Evolutionary conservation across 306 rosid genomes (phyloP), one percentile per base, ranked within the genome.

Genomic region (Vachellia collinsii): DNA sequence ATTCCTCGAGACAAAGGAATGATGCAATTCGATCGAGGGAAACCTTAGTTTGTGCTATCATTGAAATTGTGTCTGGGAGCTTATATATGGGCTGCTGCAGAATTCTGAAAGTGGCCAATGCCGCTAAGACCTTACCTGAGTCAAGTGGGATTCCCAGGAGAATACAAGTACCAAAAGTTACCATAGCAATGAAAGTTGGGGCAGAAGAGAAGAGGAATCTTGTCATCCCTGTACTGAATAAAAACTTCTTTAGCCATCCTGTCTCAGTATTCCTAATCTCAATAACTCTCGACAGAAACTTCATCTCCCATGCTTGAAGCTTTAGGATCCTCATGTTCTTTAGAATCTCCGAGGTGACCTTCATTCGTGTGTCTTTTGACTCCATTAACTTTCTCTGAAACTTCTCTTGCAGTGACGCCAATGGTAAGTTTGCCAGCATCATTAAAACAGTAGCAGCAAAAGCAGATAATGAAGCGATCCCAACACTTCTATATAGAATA

Each of bases 291-390:
- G 97, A 83, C 23, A 94, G 82, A 85, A 92, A 94, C 89, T 92
- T 94, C 88, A 94, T 92, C 76, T 94, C 97, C 98, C 97, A 94
- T 43, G 89, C 97, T 76, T 92, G 98, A 25, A 94, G 87, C 84
- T 94, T 94, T 36, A 94, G 94, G 83, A 90, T 91, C 88, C 91
- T 88, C 97, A 92, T 91, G 85, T 88, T 94, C 87, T 85, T 88
- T 44, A 94, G 83, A 72, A 88, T 86, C 90, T 94, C 98, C 1
- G 94, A 86, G 0, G 92, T 94, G 3, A 81, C 88, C 86, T 94
- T 92, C 98, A 94, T 94, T 87, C 98, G 86, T 25, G 17, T 80
- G 76, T 94, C 98, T 79, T 94, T 94, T 59, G 91, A 91, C 44
- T 88, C 88, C 98, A 94, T 94, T 50, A 94, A 70, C 92, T 94